Percentiles rank a stretch among this genome's conserved stretches.
Conservation (phyloP, 2,329 filamentous ascomycete species). For the Ampelomyces quisqualis region DNA sequence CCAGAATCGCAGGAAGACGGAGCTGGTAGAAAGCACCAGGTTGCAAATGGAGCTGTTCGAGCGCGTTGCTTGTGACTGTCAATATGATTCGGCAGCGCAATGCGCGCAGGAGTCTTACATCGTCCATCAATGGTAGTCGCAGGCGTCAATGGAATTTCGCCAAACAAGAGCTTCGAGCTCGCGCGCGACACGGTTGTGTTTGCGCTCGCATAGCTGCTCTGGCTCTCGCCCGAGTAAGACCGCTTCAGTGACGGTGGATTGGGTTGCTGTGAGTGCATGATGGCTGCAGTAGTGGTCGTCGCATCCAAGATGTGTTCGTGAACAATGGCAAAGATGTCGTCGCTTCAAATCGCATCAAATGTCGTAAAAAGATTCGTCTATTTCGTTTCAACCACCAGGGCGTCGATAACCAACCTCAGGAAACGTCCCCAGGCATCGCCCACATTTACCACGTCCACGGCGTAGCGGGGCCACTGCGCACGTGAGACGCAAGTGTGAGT, state of each 20-base stretch:
- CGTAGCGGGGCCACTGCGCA: constrained; percentile 27
- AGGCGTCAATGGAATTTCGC: constrained; percentile 51
- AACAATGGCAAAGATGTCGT: constrained; percentile 5
- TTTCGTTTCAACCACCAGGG: constrained; percentile 21
- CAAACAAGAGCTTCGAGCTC: constrained; percentile 50
- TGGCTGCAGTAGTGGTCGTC: constrained; percentile 16
- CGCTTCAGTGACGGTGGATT: constrained; percentile 43
- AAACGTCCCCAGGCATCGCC: constrained; percentile 32
- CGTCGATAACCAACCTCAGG: constrained; percentile 33
- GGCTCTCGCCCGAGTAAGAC: constrained; percentile 41
- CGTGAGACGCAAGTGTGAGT: constrained; percentile 48
- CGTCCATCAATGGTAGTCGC: constrained; percentile 38
- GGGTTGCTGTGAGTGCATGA: constrained; percentile 39
- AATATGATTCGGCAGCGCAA: constrained; percentile 12
- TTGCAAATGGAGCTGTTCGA: constrained; percentile 52
- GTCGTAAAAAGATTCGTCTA: constrained; percentile 11
- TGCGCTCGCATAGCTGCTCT: constrained; percentile 36
- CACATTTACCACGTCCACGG: constrained; percentile 32
- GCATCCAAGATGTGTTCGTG: constrained; percentile 17
- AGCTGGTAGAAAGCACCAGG: constrained; percentile 51
- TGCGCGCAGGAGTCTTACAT: constrained; percentile 34
- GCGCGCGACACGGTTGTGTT: constrained; percentile 41
- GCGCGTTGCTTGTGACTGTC: constrained; percentile 43
- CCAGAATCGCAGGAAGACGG: constrained; percentile 54
- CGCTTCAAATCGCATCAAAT: constrained; percentile 13